Percentiles rank a stretch among this genome's conserved stretches.
Evolutionary conservation across 805 yeast species (phyloP).

Genomic region (Ogataea chonburiensis): DNA sequence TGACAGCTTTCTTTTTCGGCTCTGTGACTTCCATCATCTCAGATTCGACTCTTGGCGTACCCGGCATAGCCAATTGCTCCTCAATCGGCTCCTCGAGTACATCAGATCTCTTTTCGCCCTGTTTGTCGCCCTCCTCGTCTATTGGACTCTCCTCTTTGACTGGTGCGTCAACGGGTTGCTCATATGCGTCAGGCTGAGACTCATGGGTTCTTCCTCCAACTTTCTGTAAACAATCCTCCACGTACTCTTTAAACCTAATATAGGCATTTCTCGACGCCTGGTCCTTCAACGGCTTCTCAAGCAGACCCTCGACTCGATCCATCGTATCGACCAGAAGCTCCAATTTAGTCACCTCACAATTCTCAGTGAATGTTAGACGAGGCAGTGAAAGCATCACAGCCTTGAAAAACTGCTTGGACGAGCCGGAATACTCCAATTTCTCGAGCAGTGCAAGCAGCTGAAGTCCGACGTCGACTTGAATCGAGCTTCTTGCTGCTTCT

Average conservation of each 20-base stretch:
- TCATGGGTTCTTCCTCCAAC: conserved; percentile 16
- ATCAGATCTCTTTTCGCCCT: conserved; percentile 6
- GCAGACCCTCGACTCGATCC: conserved; percentile 27
- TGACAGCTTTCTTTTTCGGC: too few species aligned
- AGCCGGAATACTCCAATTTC: conserved; percentile 47
- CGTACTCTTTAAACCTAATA: conserved; percentile 26
- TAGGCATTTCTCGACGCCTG: conserved; percentile 25
- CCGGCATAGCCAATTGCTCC: conserved; percentile 1
- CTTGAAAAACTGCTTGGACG: conserved; percentile 52
- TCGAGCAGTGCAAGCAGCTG: conserved; percentile 53
- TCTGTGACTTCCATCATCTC: too few species aligned
- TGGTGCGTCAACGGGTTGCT: too few species aligned
- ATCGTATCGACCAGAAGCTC: conserved; percentile 24
- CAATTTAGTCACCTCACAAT: conserved; percentile 21
- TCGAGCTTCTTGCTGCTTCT: conserved; percentile 40
- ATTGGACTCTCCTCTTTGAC: too few species aligned
- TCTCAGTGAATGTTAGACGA: conserved; percentile 44
- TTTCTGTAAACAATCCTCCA: conserved; percentile 27
- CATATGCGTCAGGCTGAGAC: too few species aligned
- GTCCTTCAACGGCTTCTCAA: conserved; percentile 28
- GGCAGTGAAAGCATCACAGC: conserved; percentile 50
- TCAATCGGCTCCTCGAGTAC: conserved; percentile 13
- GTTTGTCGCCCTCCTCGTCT: conserved; percentile 4
- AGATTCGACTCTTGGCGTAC: too few species aligned
- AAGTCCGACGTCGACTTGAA: conserved; percentile 56